Evolutionary conservation across 2,329 filamentous ascomycete species (phyloP).

Genomic region (Aspergillus pseudotamarii): DNA sequence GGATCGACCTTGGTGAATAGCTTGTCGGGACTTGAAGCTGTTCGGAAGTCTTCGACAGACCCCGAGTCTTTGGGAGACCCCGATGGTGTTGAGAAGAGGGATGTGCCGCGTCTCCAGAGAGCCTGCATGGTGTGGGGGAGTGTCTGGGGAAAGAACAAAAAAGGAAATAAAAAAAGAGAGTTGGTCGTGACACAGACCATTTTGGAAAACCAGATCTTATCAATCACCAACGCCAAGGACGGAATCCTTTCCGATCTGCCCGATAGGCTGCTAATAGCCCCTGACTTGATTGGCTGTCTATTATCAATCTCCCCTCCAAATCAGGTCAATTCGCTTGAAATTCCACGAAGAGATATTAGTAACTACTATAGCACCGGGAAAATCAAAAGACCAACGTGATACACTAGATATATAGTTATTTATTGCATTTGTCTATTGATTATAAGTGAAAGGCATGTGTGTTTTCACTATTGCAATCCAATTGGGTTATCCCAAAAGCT

Average conservation of each 20-base stretch:
- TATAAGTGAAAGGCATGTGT: not conserved
- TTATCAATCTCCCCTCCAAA: not conserved
- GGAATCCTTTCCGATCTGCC: constrained; percentile 15
- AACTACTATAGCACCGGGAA: not conserved
- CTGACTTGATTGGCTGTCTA: not conserved
- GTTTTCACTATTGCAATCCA: not conserved
- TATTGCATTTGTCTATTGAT: not conserved
- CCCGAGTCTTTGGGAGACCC: constrained; percentile 23
- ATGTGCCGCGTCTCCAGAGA: constrained; percentile 37
- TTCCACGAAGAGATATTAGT: not conserved
- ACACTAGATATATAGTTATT: not conserved
- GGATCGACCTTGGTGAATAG: constrained; percentile 77
- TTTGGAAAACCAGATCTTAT: constrained; percentile 31
- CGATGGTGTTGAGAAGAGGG: constrained; percentile 35
- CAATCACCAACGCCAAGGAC: constrained; percentile 33
- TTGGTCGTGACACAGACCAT: not conserved
- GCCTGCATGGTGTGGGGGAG: constrained; percentile 33
- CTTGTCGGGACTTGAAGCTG: constrained; percentile 48
- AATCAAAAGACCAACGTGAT: not conserved
- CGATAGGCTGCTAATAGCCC: not conserved
- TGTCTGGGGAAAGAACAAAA: not conserved
- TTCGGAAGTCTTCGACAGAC: constrained; percentile 48
- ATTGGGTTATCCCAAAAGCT: not conserved
- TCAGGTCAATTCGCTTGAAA: not conserved
- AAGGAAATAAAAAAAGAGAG: not conserved